Evolutionary conservation across 176 grass and related monocot genomes (phyloP).

Genomic region (Oryza punctata): DNA sequence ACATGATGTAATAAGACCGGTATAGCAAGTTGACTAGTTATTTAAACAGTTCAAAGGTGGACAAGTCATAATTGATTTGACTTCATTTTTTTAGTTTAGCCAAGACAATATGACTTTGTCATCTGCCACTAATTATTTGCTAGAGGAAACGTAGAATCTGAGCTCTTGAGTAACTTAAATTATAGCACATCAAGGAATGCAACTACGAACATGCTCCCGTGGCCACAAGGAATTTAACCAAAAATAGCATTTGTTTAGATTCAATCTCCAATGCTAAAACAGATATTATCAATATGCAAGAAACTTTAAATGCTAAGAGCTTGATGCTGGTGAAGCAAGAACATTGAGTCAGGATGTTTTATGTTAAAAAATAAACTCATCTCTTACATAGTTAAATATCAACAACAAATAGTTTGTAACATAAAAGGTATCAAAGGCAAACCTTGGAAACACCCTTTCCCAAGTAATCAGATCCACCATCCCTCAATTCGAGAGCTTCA

Average conservation of each 20-base stretch:
- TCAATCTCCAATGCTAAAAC: not conserved
- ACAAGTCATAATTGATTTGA: not conserved
- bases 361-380: not conserved
- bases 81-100: not conserved
- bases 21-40: not conserved
- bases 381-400: not conserved
- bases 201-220: not conserved
- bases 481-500: slow-evolving; percentile 79
- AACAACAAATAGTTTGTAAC: not conserved
- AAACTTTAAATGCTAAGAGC: not conserved
- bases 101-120: not conserved
- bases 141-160: not conserved
- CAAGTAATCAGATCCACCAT: slow-evolving; percentile 83
- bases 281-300: not conserved
- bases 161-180: not conserved
- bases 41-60: not conserved
- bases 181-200: not conserved
- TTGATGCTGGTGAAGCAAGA: not conserved
- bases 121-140: not conserved
- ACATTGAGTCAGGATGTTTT: not conserved
- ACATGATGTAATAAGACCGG: not conserved
- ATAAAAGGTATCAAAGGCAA: not conserved
- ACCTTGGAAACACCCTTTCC: slow-evolving; percentile 88
- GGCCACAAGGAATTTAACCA: not conserved
- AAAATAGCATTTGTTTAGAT: not conserved